Evolutionary conservation across 2,329 filamentous ascomycete genomes (phyloP), one percentile per base, ranked within the genome.

Genomic region (Neopestalotiopsis rosae): DNA sequence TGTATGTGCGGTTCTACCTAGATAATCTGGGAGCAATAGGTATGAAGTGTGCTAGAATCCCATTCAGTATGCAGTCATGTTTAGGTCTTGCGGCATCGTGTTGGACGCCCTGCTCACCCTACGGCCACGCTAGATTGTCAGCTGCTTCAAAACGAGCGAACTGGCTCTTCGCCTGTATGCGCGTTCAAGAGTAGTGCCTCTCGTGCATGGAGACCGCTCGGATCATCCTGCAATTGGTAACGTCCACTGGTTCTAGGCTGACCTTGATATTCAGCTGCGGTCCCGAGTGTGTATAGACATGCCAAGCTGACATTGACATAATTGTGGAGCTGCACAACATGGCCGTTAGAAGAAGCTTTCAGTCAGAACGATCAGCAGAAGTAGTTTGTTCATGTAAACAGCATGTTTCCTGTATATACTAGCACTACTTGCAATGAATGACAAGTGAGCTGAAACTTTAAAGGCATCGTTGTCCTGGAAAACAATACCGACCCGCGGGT

Each of bases 391-490:
- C 10, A 52, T n/a, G 6, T 52, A 17, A 52, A 52, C 34, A 52
- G 45, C 45, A n/a, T 52, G 20, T 52, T 52, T 52, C 45, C 45
- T 52, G n/a, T 52, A n/a, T 52, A n/a, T 52, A 9, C 45, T 52
- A 24, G 45, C n/a, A 52, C 45, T 52, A 52, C 45, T 59, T 59
- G 12, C 12, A 59, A 59, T 59, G 57, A 59, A 34, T 30, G 57
- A 59, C 57, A 30, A 34, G 57, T 59, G 30, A 59, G 30, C 13
- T 24, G 30, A 59, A 59, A 59, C 24, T 30, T 30, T 5, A 24
- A 59, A 59, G 12, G 28, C 45, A 59, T 59, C 12, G 13, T 59
- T 34, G 24, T 59, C 24, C 24, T 28, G 20, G 45, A 7, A 52
- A 52, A 52, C 45, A 52, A 52, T 52, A 52, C n/a, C 45, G 6